Base-by-base conservation (phyloP, 805 yeast genomes). In the Jamesozyma rosinii region DNA sequence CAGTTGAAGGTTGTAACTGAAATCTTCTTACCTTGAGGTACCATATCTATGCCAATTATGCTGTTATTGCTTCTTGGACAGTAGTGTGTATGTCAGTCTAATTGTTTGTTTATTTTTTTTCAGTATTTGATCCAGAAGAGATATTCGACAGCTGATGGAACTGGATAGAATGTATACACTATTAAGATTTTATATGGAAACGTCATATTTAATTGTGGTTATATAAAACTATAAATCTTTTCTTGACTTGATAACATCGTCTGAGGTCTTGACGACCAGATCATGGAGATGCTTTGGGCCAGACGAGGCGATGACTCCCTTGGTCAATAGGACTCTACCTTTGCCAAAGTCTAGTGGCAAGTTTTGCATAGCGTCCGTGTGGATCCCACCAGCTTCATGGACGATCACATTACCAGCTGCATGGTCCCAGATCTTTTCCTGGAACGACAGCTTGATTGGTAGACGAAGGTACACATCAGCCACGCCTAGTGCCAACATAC, bases 371-470 rank as follows among this genome's bases (percentile, higher is more conserved):
- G 65, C 45, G 58, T 92, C 98, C 14, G 90, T 78, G 11, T 92
- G 97, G 40, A 69, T 61, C 5, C 98, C 98, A 35, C 97, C 97
- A 53, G 94, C 83, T 63, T 94, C 98, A 30, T 75, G 71, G 37
- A 94, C 80, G 47, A 92, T 72, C 13, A 90, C 71, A 55, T 83
- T 82, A 3, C 98, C 99, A 1, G 97, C 94, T 17, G 97, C 97
- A 62, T 92, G 99, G 65, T 92, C 99, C 97, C 98, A 92, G 47
- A 92, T 88, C 65, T 92, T 92, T 61, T 92, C 99, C 54, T 85
- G 75, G 61, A 89, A 92, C 2, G 74, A 65, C 41, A 77, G 70
- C 50, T 74, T 78, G 37, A 81, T 77, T 13, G 99, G 99, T 45
- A 94, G 67, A 52, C 99, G 79, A 47, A 92, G 69, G 55, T 94